Percentiles rank a stretch among this genome's conserved stretches.
Conservation (phyloP, 2,329 filamentous ascomycete species). For the Zasmidium angulare region DNA sequence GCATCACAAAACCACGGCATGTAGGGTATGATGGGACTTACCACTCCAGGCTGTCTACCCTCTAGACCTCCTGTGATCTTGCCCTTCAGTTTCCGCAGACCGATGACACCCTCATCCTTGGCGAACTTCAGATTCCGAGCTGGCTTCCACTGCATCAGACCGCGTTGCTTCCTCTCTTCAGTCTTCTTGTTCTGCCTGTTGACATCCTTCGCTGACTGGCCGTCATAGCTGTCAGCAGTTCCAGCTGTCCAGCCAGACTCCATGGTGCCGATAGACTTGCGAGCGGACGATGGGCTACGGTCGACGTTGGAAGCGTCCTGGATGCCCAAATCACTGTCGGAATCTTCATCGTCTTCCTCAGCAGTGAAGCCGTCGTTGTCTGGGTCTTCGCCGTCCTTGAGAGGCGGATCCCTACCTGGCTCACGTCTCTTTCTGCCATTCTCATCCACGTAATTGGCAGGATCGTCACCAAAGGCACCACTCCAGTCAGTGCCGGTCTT, state of each 20-base stretch:
- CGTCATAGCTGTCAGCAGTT: constrained; percentile 29
- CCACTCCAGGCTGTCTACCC: constrained; percentile 82
- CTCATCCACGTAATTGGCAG: constrained; percentile 58
- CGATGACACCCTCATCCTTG: constrained; percentile 82
- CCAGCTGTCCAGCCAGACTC: constrained; percentile 35
- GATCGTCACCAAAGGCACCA: constrained; percentile 79
- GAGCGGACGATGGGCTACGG: constrained; percentile 14
- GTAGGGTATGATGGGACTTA: constrained; percentile 12
- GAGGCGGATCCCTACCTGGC: constrained; percentile 53
- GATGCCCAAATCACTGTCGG: constrained; percentile 55
- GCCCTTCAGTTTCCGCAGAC: constrained; percentile 71
- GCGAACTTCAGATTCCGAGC: constrained; percentile 83
- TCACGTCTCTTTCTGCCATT: constrained; percentile 56
- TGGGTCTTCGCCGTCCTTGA: constrained; percentile 47
- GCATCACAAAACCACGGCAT: background rate
- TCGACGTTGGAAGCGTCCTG: constrained; percentile 50
- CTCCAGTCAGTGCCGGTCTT: constrained; percentile 84
- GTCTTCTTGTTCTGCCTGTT: constrained; percentile 66
- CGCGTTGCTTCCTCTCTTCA: constrained; percentile 81
- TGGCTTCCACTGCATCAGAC: constrained; percentile 93
- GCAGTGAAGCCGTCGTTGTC: constrained; percentile 46
- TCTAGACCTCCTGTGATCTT: constrained; percentile 69
- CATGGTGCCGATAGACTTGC: constrained; percentile 31
- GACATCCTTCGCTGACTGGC: constrained; percentile 54
- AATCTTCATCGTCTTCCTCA: constrained; percentile 41